phyloP scores from a whole-genome alignment of 2,329 filamentous ascomycete species.

The Apiospora rasikravindrae region DNA sequence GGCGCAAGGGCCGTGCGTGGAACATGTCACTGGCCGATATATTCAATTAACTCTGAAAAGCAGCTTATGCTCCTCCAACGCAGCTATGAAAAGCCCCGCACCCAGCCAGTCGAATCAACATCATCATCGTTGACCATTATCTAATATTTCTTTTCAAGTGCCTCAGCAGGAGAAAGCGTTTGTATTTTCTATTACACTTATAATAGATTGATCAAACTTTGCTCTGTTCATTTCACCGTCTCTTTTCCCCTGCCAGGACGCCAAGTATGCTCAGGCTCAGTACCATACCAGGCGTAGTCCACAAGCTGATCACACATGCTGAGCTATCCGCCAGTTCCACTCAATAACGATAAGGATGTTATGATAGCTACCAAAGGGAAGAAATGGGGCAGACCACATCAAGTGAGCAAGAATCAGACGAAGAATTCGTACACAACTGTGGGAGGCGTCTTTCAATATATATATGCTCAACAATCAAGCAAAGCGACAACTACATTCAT shows the following conservation, averaged over 20 bases:
- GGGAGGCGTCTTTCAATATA: neutral
- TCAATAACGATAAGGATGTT: neutral
- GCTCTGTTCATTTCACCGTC: neutral
- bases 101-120: neutral
- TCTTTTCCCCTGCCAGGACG: neutral
- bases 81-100: neutral
- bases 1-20: neutral
- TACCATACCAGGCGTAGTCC: neutral
- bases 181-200: neutral
- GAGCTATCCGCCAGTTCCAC: neutral
- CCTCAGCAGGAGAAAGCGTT: neutral
- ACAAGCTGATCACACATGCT: neutral
- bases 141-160: neutral
- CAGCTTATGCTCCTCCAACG: neutral
- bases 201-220: neutral
- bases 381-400: neutral
- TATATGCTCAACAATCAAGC: neutral
- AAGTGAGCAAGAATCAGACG: neutral
- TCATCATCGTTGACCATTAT: neutral
- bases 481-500: neutral
- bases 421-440: neutral
- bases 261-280: neutral
- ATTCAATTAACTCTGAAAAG: neutral
- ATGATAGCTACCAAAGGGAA: neutral
- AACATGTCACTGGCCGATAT: slow-evolving; percentile 5